Conservation (phyloP, 2,329 filamentous ascomycete genomes). For the Sphaerulina musiva region DNA sequence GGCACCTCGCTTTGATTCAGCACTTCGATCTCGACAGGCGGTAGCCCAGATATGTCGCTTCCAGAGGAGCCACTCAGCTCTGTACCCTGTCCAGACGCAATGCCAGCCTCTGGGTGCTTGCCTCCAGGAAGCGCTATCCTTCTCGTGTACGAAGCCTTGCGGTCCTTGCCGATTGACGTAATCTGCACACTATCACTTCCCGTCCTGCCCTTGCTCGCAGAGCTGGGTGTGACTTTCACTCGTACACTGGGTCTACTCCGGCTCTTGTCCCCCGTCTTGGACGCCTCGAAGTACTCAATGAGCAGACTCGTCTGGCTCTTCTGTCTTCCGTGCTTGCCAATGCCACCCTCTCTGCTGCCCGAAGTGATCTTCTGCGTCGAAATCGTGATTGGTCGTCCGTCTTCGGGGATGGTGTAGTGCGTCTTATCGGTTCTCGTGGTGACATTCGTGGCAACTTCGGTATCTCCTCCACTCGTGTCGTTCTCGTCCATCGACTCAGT, state of each 20-base stretch:
- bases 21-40: conserved; percentile 86
- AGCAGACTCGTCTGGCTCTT: conserved; percentile 82
- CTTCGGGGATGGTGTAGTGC: conserved; percentile 72
- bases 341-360: conserved; percentile 42
- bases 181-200: conserved; percentile 75
- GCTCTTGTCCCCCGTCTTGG: conserved; percentile 55
- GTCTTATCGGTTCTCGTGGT: conserved; percentile 64
- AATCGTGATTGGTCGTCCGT: conserved; percentile 88
- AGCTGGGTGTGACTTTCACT: conserved; percentile 72
- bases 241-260: conserved; percentile 75
- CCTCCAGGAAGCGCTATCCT: conserved; percentile 57
- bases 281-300: conserved; percentile 90
- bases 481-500: conserved; percentile 60
- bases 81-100: conserved; percentile 29
- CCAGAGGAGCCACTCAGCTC: conserved; percentile 69
- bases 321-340: conserved; percentile 45
- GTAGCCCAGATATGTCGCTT: conserved; percentile 61
- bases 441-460: conserved; percentile 58
- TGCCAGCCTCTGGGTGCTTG: conserved; percentile 17
- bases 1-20: conserved; percentile 63
- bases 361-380: conserved; percentile 59
- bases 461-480: conserved; percentile 37
- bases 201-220: conserved; percentile 48
- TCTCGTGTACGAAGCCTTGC: conserved; percentile 63
- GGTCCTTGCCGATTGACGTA: conserved; percentile 68